These are phyloP conservation scores for Fraxinus quadrangulata DNA, from an alignment of 257 asterid species.

Conservation along the genomic window DNA sequence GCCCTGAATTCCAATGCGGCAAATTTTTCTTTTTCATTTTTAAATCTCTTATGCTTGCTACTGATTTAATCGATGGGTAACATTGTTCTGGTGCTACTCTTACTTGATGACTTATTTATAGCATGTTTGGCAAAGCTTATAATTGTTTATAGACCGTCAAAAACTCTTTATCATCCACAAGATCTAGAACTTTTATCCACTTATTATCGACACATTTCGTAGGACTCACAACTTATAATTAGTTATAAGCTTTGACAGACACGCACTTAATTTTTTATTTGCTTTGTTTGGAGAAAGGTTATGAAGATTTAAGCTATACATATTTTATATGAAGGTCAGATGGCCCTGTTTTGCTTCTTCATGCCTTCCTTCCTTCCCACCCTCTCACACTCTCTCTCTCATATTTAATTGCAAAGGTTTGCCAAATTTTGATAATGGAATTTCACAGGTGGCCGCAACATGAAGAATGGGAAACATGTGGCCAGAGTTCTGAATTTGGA, in stretches of 20 bases:
- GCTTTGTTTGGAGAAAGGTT: neutral
- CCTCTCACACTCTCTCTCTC: neutral
- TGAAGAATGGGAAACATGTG: conserved; percentile 46
- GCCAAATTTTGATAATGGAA: conserved; percentile 21
- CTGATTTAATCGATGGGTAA: neutral
- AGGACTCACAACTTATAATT: too few species aligned
- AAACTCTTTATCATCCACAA: too few species aligned
- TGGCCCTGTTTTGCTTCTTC: neutral
- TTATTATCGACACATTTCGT: too few species aligned
- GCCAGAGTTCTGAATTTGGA: conserved; percentile 49
- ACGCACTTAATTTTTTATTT: too few species aligned
- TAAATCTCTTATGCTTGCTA: neutral
- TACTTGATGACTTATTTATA: neutral
- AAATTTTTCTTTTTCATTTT: neutral
- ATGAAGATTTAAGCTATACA: neutral
- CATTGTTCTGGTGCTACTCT: neutral
- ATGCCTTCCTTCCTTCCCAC: neutral
- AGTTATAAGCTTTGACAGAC: too few species aligned
- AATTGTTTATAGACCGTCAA: too few species aligned
- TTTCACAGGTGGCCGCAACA: conserved; percentile 44
- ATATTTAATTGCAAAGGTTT: conserved; percentile 6
- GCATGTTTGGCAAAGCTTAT: too few species aligned
- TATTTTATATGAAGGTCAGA: neutral
- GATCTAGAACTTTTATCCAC: too few species aligned
- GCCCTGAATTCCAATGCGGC: neutral